Conservation (phyloP, 1,284 basidiomycete genomes). For the Trichosporon sp. region DNA sequence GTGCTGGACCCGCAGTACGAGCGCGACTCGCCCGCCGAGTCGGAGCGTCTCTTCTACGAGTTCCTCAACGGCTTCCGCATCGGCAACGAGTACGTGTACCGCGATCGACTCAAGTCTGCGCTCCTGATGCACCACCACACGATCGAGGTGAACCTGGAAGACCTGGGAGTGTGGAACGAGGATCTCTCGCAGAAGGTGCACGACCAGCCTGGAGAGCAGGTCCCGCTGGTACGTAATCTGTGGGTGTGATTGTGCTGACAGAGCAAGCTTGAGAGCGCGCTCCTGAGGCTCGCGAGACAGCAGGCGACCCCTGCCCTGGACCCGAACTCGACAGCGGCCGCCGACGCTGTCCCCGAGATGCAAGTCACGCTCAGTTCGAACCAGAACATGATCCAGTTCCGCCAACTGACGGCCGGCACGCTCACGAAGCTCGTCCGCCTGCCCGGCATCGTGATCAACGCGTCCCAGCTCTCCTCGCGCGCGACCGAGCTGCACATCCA, state of each 20-base stretch:
- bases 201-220: constrained; percentile 82
- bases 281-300: constrained; percentile 74
- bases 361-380: constrained; percentile 88
- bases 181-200: constrained; percentile 89
- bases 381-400: constrained; percentile 89
- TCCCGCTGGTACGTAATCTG: constrained; percentile 73
- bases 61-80: constrained; percentile 85
- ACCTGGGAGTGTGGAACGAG: constrained; percentile 88
- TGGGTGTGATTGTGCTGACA: not conserved
- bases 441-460: constrained; percentile 97
- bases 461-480: constrained; percentile 88
- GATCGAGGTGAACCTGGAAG: constrained; percentile 88
- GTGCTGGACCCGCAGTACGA: constrained; percentile 65
- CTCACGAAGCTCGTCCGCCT: constrained; percentile 95
- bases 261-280: constrained; percentile 84
- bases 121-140: constrained; percentile 87
- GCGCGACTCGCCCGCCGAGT: constrained; percentile 73
- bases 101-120: constrained; percentile 87
- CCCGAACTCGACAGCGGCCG: constrained; percentile 40
- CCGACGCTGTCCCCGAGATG: constrained; percentile 74
- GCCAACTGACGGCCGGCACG: constrained; percentile 89
- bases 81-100: constrained; percentile 84
- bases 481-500: constrained; percentile 90
- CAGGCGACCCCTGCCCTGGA: constrained; percentile 71
- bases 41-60: constrained; percentile 75